phyloP scores from a whole-genome alignment of 129 eudicot genomes.

The Glebionis coronaria region DNA sequence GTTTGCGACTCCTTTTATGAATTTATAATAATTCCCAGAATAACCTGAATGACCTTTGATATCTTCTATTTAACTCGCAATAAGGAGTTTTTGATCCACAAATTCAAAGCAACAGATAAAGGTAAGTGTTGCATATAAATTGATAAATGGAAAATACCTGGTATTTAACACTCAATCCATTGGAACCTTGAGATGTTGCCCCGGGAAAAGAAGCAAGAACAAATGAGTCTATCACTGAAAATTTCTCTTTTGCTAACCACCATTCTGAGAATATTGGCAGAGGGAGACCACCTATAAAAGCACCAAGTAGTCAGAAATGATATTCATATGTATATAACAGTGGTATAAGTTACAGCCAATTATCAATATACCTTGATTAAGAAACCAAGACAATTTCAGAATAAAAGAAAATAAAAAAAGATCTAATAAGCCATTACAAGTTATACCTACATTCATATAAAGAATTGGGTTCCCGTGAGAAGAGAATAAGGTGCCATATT shows the following conservation, averaged over 20 bases:
- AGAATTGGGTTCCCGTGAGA: too few species aligned
- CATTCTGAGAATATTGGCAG: slow-evolving; percentile 85
- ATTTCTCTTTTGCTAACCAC: slow-evolving; percentile 96
- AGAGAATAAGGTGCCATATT: too few species aligned
- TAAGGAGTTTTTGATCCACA: too few species aligned
- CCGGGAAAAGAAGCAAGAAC: slow-evolving; percentile 79
- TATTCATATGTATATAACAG: not conserved
- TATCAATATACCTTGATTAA: not conserved
- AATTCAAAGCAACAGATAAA: not conserved
- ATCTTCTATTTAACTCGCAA: not conserved
- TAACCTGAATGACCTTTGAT: not conserved
- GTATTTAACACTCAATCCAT: slow-evolving; percentile 82
- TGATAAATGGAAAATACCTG: slow-evolving; percentile 45
- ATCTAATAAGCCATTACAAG: not conserved
- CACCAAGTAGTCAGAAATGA: slow-evolving; percentile 2
- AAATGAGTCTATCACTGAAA: slow-evolving; percentile 66
- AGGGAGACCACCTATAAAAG: slow-evolving; percentile 68
- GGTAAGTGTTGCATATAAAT: not conserved
- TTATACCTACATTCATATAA: not conserved
- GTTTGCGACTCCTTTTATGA: not conserved
- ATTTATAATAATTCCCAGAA: not conserved
- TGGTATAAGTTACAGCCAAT: not conserved
- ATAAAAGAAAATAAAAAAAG: not conserved
- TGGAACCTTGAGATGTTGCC: slow-evolving; percentile 76
- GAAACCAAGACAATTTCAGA: not conserved